Evolutionary conservation across 2,329 filamentous ascomycete species (phyloP), one percentile per base, ranked within the genome.

Genomic region (Ampelomyces quisqualis): DNA sequence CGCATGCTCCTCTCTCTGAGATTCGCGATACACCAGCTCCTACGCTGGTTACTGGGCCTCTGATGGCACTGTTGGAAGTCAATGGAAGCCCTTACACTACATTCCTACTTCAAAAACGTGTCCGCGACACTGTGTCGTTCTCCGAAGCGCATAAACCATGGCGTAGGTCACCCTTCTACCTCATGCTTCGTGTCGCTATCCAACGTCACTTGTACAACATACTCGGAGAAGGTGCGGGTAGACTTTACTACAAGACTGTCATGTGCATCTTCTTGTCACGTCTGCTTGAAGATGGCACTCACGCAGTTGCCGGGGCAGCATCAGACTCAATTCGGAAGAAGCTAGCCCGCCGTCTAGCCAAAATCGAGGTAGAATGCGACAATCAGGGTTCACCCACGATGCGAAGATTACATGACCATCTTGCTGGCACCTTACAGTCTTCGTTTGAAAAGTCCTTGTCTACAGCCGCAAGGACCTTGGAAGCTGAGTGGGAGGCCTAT

Each of bases 81-180:
- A 69, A 77, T 5, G 83, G 83, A 0, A 40, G 55, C 0, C 49
- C 66, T 0, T 43, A 68, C 0, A 38, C 62, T 1, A 64, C 74
- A 0, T 49, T 64, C 0, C 17, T 69, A 0, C 56, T 85, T 1
- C 68, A 68, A 0, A 88, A 88, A 55, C 70, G 76, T 2, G 73
- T 86, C 0, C 73, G 79, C 0, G 84, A 87, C 34, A 81, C 85
- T n/a, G 75, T 85, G 0, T 73, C 71, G 9, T 75, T 79, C 58
- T 56, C 65, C 1, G 57, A 73, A 1, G 69, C 73, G 0, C 61
- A 72, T 1, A 57, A 70, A 0, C 82, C 82, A 0, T 88, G 84
- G 83, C 72, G 84, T 13, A 70, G 85, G 24, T 76, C 75, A 2
- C 74, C 84, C 0, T 73, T 78, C 35, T 88, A 82, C 77, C 73